phyloP scores from a whole-genome alignment of 2,329 filamentous ascomycete species.

The Talaromyces rugulosus region DNA sequence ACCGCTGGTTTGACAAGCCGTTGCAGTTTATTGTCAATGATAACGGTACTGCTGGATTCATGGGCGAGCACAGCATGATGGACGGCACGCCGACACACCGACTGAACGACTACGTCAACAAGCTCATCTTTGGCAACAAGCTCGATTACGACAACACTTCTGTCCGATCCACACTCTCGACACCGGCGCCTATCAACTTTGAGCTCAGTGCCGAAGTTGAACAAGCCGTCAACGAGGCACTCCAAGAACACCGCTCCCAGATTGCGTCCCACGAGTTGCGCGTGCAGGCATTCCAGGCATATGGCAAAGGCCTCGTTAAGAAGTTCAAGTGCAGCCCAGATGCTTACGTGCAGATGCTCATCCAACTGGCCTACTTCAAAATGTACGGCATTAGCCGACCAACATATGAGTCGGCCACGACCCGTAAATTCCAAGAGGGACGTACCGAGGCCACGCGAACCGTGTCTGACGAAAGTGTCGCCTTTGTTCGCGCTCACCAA shows the following conservation, averaged over 20 bases:
- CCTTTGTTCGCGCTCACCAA: conserved; percentile 85
- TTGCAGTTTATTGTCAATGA: conserved; percentile 97
- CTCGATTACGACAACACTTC: conserved; percentile 78
- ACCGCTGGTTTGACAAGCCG: conserved; percentile 98
- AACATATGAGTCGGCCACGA: conserved; percentile 95
- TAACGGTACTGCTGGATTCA: conserved; percentile 95
- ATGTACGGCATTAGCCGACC: conserved; percentile 98
- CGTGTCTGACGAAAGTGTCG: conserved; percentile 85
- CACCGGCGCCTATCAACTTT: conserved; percentile 75
- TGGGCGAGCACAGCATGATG: conserved; percentile 99
- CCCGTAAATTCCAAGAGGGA: conserved; percentile 90
- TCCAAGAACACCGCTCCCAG: conserved; percentile 71
- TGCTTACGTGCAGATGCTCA: conserved; percentile 97
- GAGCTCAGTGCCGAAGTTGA: conserved; percentile 69
- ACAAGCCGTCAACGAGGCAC: conserved; percentile 72
- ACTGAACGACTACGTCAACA: conserved; percentile 89
- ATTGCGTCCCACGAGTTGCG: conserved; percentile 86
- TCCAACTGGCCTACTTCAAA: conserved; percentile 96
- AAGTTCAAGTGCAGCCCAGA: conserved; percentile 98
- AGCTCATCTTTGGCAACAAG: conserved; percentile 89
- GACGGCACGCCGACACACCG: conserved; percentile 97
- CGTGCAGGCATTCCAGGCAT: conserved; percentile 93
- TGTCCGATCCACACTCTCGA: conserved; percentile 76
- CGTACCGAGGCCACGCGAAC: conserved; percentile 93
- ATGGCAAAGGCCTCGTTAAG: conserved; percentile 98